Conservation (phyloP, 306 rosid genomes). For the Fagus sylvatica region DNA sequence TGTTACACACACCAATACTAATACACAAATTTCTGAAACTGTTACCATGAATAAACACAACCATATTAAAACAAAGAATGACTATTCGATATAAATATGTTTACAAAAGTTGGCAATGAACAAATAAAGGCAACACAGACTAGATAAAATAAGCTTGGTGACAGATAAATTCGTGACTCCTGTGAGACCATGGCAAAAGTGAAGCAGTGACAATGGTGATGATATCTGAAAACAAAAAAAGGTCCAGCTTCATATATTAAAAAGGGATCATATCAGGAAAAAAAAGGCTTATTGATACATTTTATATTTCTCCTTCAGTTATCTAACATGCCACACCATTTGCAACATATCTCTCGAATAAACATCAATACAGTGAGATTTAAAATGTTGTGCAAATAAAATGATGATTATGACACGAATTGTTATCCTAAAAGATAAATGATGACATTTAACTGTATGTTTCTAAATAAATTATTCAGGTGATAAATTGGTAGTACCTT, state of each 20-base stretch:
- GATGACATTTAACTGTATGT: neutral
- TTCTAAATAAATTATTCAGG: neutral
- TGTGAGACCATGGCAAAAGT: neutral
- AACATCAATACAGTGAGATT: neutral
- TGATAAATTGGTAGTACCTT: neutral
- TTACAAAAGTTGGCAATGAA: neutral
- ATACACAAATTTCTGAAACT: neutral
- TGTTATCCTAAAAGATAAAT: neutral
- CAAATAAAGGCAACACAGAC: neutral
- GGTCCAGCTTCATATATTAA: neutral
- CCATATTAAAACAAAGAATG: neutral
- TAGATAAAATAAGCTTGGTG: neutral
- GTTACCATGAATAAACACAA: neutral
- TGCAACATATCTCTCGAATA: neutral
- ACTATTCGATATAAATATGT: neutral
- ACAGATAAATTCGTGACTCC: neutral
- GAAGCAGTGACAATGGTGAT: neutral
- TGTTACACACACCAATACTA: neutral
- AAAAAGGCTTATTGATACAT: neutral
- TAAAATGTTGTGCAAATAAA: neutral
- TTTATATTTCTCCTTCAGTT: neutral
- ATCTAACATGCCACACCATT: neutral
- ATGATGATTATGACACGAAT: neutral
- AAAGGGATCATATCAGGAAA: neutral
- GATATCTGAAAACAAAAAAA: neutral